Percentiles rank a stretch among this genome's conserved stretches.
These are phyloP conservation scores for Rhytidhysteron rufulum DNA, from an alignment of 2,329 filamentous ascomycete species.

Conservation along the genomic window DNA sequence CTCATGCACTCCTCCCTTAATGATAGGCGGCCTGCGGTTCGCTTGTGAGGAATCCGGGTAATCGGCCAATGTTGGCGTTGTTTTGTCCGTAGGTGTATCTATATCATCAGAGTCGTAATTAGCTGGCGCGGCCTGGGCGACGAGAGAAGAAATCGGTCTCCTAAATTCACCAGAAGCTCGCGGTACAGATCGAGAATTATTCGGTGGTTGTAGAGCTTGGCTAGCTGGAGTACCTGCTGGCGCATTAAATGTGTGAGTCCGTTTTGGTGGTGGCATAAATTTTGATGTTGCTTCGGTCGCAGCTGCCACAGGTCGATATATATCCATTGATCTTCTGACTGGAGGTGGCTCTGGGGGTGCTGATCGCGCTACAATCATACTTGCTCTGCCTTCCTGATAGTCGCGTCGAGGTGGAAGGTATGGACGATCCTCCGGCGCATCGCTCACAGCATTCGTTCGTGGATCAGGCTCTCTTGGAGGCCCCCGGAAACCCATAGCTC, in stretches of 20 bases:
- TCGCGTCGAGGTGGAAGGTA: conserved; percentile 44
- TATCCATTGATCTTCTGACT: conserved; percentile 34
- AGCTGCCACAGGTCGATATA: conserved; percentile 20
- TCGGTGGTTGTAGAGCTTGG: conserved; percentile 27
- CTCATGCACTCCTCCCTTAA: conserved; percentile 68
- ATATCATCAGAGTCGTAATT: conserved; percentile 49
- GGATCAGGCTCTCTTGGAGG: conserved; percentile 12
- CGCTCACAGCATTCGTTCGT: conserved; percentile 12
- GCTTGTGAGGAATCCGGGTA: conserved; percentile 82
- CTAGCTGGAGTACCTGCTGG: conserved; percentile 4
- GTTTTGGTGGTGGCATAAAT: conserved; percentile 31
- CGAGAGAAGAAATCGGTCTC: conserved; percentile 4
- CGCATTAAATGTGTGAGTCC: conserved; percentile 25
- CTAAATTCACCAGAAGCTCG: conserved; percentile 4
- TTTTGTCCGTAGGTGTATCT: conserved; percentile 45
- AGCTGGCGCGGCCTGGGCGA: conserved; percentile 13
- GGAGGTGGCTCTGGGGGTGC: conserved; percentile 27
- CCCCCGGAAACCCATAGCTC: conserved; percentile 14
- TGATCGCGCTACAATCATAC: conserved; percentile 27
- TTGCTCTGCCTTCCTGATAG: conserved; percentile 30
- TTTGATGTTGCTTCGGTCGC: conserved; percentile 22
- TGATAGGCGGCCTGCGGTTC: conserved; percentile 76
- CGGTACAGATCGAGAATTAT: conserved; percentile 17
- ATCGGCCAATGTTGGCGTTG: conserved; percentile 53
- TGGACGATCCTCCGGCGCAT: conserved; percentile 45